Evolutionary conservation across 306 rosid species (phyloP).

Genomic region (Acacia acuminata): DNA sequence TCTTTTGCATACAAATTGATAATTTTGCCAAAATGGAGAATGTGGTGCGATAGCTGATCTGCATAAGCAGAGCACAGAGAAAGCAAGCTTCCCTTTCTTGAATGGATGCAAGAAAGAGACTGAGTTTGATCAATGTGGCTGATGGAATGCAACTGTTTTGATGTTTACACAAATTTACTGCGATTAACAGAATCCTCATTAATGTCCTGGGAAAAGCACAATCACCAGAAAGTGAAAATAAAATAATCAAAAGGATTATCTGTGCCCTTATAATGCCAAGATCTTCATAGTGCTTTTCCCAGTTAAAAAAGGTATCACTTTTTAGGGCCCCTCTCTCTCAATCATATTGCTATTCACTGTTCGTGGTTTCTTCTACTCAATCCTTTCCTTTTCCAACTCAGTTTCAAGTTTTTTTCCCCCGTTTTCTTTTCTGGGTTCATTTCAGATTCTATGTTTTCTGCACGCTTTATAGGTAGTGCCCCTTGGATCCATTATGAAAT

Average conservation of each 20-base stretch:
- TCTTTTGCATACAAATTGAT: background rate
- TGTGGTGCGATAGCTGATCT: background rate
- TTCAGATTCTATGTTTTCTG: constrained; percentile 6
- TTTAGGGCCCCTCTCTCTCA: background rate
- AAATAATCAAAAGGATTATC: background rate
- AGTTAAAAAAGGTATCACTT: constrained; percentile 29
- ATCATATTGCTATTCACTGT: background rate
- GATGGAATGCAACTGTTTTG: constrained; percentile 23
- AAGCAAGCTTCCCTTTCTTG: constrained; percentile 32
- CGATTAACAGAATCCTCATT: constrained; percentile 34
- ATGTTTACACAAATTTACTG: constrained; percentile 26
- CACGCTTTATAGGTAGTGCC: background rate
- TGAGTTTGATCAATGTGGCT: constrained; percentile 22
- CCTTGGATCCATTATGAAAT: background rate
- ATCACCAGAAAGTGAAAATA: constrained; percentile 42
- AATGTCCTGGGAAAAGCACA: constrained; percentile 41
- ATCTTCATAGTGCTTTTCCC: constrained; percentile 33
- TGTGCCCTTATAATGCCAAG: constrained; percentile 27
- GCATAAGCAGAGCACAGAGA: constrained; percentile 31
- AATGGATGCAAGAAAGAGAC: background rate
- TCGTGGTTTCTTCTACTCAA: background rate
- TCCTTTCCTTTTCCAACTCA: background rate
- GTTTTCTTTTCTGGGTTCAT: background rate
- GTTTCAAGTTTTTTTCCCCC: background rate
- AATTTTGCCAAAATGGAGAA: background rate